Base-by-base conservation (phyloP, 441 rosid genomes). In the Croton laevigatus region DNA sequence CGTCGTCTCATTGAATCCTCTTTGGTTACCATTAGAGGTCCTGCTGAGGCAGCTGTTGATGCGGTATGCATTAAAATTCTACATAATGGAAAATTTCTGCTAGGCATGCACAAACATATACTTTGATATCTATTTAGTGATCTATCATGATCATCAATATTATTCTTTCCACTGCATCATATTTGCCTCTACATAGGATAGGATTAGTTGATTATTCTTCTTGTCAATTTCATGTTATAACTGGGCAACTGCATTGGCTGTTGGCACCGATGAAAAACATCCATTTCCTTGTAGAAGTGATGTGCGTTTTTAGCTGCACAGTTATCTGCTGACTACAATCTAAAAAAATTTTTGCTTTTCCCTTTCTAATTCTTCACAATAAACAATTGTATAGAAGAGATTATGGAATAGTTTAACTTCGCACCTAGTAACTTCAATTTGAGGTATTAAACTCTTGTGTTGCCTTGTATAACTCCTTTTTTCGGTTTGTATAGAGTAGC, bases 11-110 rank as follows among this genome's bases (percentile, higher is more conserved):
- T 94, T 40, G 99, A 94, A 80, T 92, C 99, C 65, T 82, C 97
- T 66, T 65, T 90, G 37, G 73, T 92, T 53, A 82, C 96, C 57
- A 92, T 94, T 76, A 85, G 93, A 81, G 99, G 99, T 80, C 99
- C 99, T 64, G 97, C 99, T 75, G 99, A 94, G 85, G 97, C 99
- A 65, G 75, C 98, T 75, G 99, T 94, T 82, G 99, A 92, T 76
- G 93, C 99, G 81, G 99, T 94, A 92, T 71, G 79, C 67, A 71
- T 77, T 68, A 57, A 60, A 13, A 38, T 48, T 65, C 1, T 7
- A 52, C 13, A 32, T 8, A 54, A 38, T 27, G 49, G 13, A 16
- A 44, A 53, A 27, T 40, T 7, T 62, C 14, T 16, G 22, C 63
- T 66, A 34, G 13, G 36, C 52, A 60, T 70, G 20, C 11, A 6